Conservation (phyloP, 164 flowering plant species). For the Amborella trichopoda region DNA sequence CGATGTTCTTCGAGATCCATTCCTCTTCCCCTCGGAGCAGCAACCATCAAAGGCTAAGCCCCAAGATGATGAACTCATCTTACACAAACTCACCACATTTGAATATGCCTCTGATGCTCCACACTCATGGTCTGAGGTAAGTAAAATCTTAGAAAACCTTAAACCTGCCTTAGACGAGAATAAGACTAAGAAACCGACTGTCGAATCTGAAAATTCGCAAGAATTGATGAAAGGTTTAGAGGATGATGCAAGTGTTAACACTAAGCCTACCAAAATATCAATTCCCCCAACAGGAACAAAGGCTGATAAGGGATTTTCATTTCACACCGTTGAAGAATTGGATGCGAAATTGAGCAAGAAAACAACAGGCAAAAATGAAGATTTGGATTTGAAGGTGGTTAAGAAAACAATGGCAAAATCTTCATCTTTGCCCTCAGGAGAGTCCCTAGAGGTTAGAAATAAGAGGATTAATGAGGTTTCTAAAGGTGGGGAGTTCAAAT, state of each 20-base stretch:
- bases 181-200: background rate
- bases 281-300: slow-evolving; percentile 1
- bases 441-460: too few species aligned
- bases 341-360: slow-evolving; percentile 29
- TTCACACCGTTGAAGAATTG: slow-evolving; percentile 78
- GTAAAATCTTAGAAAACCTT: slow-evolving; percentile 64
- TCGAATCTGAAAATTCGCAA: too few species aligned
- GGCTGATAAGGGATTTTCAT: slow-evolving; percentile 29
- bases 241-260: too few species aligned
- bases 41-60: slow-evolving; percentile 6
- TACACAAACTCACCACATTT: slow-evolving; percentile 51
- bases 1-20: slow-evolving; percentile 69
- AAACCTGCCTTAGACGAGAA: slow-evolving; percentile 31
- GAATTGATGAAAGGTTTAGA: too few species aligned
- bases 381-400: background rate
- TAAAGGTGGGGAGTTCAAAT: slow-evolving; percentile 10
- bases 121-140: slow-evolving; percentile 80
- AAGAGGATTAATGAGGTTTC: too few species aligned
- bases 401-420: background rate
- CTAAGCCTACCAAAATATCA: too few species aligned
- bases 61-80: slow-evolving; percentile 32
- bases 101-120: slow-evolving; percentile 41
- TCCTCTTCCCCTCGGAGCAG: slow-evolving; percentile 27
- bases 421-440: too few species aligned
- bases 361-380: background rate